Base-by-base conservation (phyloP, 2,329 filamentous ascomycete species). In the Neofusicoccum umdonicola region DNA sequence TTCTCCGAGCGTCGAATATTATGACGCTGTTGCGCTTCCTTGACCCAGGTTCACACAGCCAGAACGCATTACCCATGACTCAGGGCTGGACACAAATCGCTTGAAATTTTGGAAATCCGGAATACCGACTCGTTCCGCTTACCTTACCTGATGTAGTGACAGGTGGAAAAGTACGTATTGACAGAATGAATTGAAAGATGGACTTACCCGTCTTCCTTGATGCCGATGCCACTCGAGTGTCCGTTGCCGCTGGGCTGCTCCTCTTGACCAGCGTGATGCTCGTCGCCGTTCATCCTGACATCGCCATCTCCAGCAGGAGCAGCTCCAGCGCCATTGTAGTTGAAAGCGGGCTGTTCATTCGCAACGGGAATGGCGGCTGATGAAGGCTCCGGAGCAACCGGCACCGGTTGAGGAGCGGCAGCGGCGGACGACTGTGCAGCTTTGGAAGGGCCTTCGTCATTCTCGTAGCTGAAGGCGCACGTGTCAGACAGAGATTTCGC, bases 161-260 rank as follows among this genome's bases (percentile, higher is more conserved):
- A 34, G 27, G 17, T 52, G 60, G 61, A 27, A 41, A 37, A 48
- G 41, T 19, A 48, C 31, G 42, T 19, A 39, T 22, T 2, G n/a
- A 47, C 8, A 35, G 39, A 56, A 27, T 11, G 22, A 63, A 19
- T 37, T 19, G 58, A 58, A 50, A 19, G 13, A 2, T 9, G 5
- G 2, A 78, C 92, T 93, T 88, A 96, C 92, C 92, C 92, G 76
- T 96, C 92, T 86, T 96, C 92, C 79, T 96, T 96, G 65, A 93
- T 91, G 66, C 88, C 90, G 67, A 90, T 87, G 66, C 79, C 79
- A 39, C 78, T 78, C 66, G 81, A 80, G 63, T 82, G 77, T 57
- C 80, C 78, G 37, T 80, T 76, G 37, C 68, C 47, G 39, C 75
- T 73, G 50, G 73, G 70, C 11, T 70, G 70, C 50, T 73, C 73